Evolutionary conservation across 495 filamentous ascomycete species (phyloP), one percentile per base, ranked within the genome.

Genomic region (Penicillium canescens): DNA sequence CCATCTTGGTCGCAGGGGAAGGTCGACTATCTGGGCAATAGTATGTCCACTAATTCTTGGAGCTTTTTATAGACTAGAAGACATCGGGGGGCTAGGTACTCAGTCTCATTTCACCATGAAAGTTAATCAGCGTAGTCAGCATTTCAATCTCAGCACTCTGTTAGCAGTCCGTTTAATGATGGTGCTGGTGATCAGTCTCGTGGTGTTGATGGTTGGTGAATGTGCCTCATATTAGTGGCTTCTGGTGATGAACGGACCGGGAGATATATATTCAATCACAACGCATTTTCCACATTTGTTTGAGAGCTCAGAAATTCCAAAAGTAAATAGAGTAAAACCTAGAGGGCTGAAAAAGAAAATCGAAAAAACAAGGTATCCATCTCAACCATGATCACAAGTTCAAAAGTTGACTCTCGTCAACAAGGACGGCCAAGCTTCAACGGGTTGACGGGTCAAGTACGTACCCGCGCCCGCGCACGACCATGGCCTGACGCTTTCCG

Each of bases 371-470:
- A 18, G 18, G 18, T 7, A 26, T 42, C 26, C 36, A 36, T 43
- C 16, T 52, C 26, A 31, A 31, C 28, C 14, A 43, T 44, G 20
- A 18, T 43, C 40, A 10, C 18, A 37, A 35, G 50, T 26, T 52
- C 20, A n/a, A 14, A 44, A 52, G 43, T 43, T 52, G 47, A 50
- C 8, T 34, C 8, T 12, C 18, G 16, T 28, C 37, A 34, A 42
- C 18, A 26, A 31, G 28, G 13, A 7, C 9, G 38, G 48, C 39
- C 38, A 36, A 51, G 38, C 37, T 51, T 51, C 48, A 51, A 51
- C 38, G 48, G 38, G 48, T 51, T 51, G 38, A 50, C 44, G 35
- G 14, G 46, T 50, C 36, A 21, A 50, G n/a, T n/a, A n/a, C n/a
- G 28, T 31, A 31, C 28, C 28, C 28, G 14, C n/a, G 36, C 39